Conservation (phyloP, 2,329 filamentous ascomycete species). For the Chalaropsis thielavioides region DNA sequence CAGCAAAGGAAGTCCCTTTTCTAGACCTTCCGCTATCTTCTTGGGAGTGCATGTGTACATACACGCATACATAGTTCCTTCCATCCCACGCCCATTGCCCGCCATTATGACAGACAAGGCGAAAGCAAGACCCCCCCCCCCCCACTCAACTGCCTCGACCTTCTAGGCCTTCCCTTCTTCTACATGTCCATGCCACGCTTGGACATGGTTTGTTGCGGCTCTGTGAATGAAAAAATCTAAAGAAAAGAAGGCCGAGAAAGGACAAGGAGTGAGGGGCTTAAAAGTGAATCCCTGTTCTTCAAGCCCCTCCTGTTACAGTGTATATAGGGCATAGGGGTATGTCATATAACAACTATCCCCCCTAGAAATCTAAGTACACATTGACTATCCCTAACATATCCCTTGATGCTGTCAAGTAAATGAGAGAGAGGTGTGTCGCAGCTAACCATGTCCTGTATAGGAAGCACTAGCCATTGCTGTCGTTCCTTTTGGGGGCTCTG, state of each 20-base stretch:
- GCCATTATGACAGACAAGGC: neutral
- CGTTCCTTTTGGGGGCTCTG: too few relatives aligned
- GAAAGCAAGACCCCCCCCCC: neutral
- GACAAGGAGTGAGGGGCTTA: neutral
- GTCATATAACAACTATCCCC: too few relatives aligned
- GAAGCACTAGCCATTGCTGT: too few relatives aligned
- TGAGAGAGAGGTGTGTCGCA: too few relatives aligned
- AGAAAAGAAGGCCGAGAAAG: neutral
- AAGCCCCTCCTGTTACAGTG: neutral
- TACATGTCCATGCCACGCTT: neutral
- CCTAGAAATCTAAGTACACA: too few relatives aligned
- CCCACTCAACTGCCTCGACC: neutral
- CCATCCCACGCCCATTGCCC: neutral
- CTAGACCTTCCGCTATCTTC: neutral
- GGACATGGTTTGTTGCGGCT: slow-evolving; percentile 3
- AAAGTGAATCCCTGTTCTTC: neutral
- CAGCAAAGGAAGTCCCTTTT: neutral
- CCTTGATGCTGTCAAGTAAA: too few relatives aligned
- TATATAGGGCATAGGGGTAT: neutral
- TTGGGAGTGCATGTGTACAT: too few relatives aligned
- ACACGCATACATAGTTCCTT: neutral
- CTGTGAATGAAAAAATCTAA: neutral
- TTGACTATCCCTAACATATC: too few relatives aligned
- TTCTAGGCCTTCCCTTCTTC: too few relatives aligned
- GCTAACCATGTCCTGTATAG: too few relatives aligned